These are phyloP conservation scores for Arctium lappa DNA, from an alignment of 129 eudicot species.

Conservation along the genomic window DNA sequence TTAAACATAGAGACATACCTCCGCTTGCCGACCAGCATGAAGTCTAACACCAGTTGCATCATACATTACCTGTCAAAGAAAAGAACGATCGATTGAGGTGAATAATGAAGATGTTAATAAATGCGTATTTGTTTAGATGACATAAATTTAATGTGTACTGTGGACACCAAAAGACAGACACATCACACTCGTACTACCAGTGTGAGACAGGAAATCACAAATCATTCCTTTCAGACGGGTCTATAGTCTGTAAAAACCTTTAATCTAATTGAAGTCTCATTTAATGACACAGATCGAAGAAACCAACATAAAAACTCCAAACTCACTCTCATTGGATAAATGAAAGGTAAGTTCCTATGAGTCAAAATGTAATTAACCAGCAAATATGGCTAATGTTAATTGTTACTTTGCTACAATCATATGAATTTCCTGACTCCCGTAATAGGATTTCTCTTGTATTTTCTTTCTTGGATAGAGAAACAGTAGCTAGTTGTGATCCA, in stretches of 20 bases:
- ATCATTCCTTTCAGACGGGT: not conserved
- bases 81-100: constrained; percentile 8
- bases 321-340: not conserved
- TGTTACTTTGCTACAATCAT: not conserved
- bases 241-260: not conserved
- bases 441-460: not conserved
- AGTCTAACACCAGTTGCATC: constrained; percentile 92
- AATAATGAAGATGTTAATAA: not conserved
- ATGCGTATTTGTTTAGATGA: not conserved
- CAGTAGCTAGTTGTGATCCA: not conserved
- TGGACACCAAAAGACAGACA: not conserved
- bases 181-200: not conserved
- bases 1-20: constrained; percentile 40
- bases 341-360: not conserved
- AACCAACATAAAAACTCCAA: constrained; percentile 1
- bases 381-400: not conserved
- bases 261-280: not conserved
- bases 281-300: not conserved
- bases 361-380: not conserved
- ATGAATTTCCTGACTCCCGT: not conserved
- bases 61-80: constrained; percentile 72
- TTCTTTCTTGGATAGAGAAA: not conserved
- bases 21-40: constrained; percentile 97
- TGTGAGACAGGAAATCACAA: not conserved
- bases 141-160: not conserved